Evolutionary conservation across 345 rosid genomes (phyloP), one percentile per base, ranked within the genome.

Genomic region (Pistacia atlantica): DNA sequence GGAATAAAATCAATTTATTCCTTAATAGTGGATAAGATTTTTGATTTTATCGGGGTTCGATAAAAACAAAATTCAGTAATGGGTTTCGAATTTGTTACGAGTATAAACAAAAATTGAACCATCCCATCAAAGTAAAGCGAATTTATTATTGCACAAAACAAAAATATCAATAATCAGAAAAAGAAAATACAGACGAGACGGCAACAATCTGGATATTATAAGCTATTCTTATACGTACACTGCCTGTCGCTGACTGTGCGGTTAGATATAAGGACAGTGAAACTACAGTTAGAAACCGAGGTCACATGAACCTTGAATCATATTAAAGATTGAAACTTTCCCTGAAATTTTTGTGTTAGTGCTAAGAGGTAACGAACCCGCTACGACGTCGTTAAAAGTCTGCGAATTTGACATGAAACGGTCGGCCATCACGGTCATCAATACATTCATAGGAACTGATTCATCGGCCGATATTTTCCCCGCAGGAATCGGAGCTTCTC

Each of bases 401-500:
- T 83, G 71, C 1, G 93, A 61, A 55, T 87, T 74, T 0, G 88
- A 73, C 7, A 92, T 49, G 49, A 93, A 45, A 1, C 93, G 88
- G 84, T 92, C 89, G 65, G 91, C 99, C 89, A 91, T 49, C 10
- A 96, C 3, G 5, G 86, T 91, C 9, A 91, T 79, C 0, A 90
- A 87, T n/a, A 96, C 0, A 74, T 91, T 92, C 90, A 93, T 77
- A 11, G 70, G 52, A 18, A 65, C 55, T 14, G 90, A 90, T 37
- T 73, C 38, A 66, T 80, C 88, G 13, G 97, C 65, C 35, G 76
- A 75, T 46, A 96, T 83, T 71, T 82, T 67, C 0, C 83, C 88
- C 0, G 91, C 94, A 0, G 95, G 89, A 22, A 96, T 80, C 0
- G 98, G 95, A 2, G 80, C 93, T 46, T 87, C 93, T 1, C 97